Base-by-base conservation (phyloP, 192 early-diverging fungal genomes). In the Coemansia reversa region DNA sequence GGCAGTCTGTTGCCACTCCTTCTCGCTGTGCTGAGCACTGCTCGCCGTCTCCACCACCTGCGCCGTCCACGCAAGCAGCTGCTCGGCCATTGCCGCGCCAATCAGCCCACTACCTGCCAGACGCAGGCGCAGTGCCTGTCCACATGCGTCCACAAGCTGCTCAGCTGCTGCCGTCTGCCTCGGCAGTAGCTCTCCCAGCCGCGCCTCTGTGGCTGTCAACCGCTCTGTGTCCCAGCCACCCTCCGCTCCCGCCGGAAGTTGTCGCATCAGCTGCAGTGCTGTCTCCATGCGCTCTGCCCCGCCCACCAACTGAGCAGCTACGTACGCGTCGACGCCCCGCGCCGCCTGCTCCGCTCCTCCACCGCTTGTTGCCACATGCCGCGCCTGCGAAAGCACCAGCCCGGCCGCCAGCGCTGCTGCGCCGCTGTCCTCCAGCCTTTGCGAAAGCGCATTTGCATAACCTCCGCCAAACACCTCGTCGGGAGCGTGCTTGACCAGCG, bases 401-500 rank as follows among this genome's bases (percentile, higher is more conserved):
- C 58, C 50, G 30, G 72, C 64, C 1, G 69, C 72, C 22, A 75
- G 72, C 4, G 67, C 69, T 12, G 54, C 39, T 4, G 72, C 58
- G 1, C 77, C 77, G 12, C 58, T 30, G 19, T 55, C 62, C 51
- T 74, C 73, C 29, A 80, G 51, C 6, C 72, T 65, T 32, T 58
- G 35, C 11, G 72, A 67, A 16, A 75, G 65, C 28, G 57, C 62
- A 16, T 56, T 29, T 2, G 77, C 69, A 27, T 65, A 67, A 8
- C 65, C 64, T 25, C 65, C 77, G 14, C 63, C 62, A 55, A 80
- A 80, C 24, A 75, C 72, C 11, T 58, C 53, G 7, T 75, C 69
- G 12, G 72, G 77, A 16, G 72, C 77, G 24, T 63, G 58, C 63
- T 75, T 61, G 18, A 69, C 35, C 52, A 80, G 66, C 5, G 58